A percentile compares a stretch with the other conserved stretches of the same genome.
These are phyloP conservation scores for Populus pruinosa DNA, from an alignment of 345 rosid species.

Conservation along the genomic window DNA sequence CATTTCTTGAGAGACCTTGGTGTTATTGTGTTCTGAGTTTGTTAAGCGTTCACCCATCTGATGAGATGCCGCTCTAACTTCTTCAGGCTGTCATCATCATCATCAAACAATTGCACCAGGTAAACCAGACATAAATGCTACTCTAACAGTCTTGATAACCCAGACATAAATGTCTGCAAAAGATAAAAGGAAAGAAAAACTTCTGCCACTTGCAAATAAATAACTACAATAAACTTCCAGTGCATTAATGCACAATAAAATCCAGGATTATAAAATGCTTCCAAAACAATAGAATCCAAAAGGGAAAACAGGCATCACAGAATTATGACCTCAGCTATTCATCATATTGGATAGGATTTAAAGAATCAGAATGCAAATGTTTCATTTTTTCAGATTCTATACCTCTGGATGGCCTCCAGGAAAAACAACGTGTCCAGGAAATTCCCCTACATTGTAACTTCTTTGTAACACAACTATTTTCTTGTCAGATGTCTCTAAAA, in stretches of 20 bases:
- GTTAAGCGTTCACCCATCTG: constrained; percentile 19
- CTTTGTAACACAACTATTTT: constrained; percentile 65
- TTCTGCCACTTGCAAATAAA: background rate
- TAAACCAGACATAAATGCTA: background rate
- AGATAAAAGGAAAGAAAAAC: background rate
- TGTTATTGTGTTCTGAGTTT: constrained; percentile 37
- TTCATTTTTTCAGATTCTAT: constrained; percentile 1
- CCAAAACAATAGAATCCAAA: background rate
- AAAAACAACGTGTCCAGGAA: constrained; percentile 84
- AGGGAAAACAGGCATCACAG: background rate
- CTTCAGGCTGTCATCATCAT: constrained; percentile 54
- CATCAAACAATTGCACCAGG: constrained; percentile 8
- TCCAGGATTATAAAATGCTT: background rate
- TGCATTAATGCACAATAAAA: too few species aligned
- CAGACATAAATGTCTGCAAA: background rate
- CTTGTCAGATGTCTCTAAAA: constrained; percentile 68
- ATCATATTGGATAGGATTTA: background rate
- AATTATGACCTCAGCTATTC: background rate
- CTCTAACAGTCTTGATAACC: background rate
- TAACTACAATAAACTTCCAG: background rate
- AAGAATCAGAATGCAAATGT: constrained; percentile 4
- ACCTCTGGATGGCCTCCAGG: constrained; percentile 99
- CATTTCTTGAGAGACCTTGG: constrained; percentile 63
- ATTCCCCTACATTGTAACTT: constrained; percentile 89
- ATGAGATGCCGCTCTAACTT: constrained; percentile 50